Conservation (phyloP, 225 moss, liverwort and hornwort genomes). For the Sphagnum tenellum region DNA sequence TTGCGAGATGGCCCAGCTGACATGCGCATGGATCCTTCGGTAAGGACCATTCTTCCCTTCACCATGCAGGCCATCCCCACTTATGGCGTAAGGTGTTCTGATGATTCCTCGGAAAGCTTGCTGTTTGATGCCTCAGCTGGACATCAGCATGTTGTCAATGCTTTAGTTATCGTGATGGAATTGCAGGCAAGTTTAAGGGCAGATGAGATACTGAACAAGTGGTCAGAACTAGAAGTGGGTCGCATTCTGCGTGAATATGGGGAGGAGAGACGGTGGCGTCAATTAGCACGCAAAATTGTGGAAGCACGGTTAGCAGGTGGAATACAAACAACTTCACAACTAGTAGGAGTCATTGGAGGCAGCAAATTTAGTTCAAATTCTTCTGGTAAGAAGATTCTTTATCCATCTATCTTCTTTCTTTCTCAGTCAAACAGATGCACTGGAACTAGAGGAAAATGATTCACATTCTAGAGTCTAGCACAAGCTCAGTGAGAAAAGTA, state of each 20-base stretch:
- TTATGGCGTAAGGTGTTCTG: not conserved
- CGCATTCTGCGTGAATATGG: slow-evolving; percentile 89
- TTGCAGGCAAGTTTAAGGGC: slow-evolving; percentile 75
- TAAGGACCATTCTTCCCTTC: slow-evolving; percentile 17
- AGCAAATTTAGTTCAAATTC: slow-evolving; percentile 33
- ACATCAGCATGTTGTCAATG: not conserved
- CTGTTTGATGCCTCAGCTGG: too few species aligned
- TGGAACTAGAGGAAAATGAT: too few species aligned
- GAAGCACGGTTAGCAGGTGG: slow-evolving; percentile 72
- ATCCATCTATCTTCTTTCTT: not conserved
- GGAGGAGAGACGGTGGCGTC: slow-evolving; percentile 90
- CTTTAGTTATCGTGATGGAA: not conserved
- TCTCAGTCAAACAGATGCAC: too few species aligned
- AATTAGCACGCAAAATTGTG: slow-evolving; percentile 78
- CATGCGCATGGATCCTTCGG: slow-evolving; percentile 99
- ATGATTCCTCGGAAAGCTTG: not conserved
- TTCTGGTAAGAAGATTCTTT: slow-evolving; percentile 19
- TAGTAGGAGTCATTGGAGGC: slow-evolving; percentile 75
- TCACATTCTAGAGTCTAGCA: too few species aligned
- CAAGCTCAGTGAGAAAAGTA: too few species aligned
- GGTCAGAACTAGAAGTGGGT: slow-evolving; percentile 84
- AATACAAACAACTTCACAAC: slow-evolving; percentile 71
- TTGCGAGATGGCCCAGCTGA: slow-evolving; percentile 89
- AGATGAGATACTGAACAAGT: slow-evolving; percentile 80
- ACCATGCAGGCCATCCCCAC: not conserved